Evolutionary conservation across 2,329 filamentous ascomycete species (phyloP).

Genomic region (Paecilomyces sp.): DNA sequence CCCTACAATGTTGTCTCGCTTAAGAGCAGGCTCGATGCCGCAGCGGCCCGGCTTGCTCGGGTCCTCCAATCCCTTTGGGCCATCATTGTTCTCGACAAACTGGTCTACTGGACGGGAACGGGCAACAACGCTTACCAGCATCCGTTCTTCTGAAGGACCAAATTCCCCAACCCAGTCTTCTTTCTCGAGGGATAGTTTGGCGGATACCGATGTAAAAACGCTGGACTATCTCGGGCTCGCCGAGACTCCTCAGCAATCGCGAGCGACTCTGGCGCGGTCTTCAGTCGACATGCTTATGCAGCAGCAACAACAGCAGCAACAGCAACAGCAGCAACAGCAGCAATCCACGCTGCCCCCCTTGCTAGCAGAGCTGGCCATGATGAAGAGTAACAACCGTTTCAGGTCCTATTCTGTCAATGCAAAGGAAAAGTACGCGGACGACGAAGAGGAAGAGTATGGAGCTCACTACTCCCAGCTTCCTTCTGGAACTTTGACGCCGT

Average conservation of each 20-base stretch:
- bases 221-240: constrained; percentile 92
- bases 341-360: constrained; percentile 51
- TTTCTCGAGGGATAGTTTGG: constrained; percentile 76
- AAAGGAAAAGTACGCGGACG: constrained; percentile 91
- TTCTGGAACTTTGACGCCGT: constrained; percentile 54
- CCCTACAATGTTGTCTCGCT: constrained; percentile 71
- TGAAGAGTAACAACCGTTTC: constrained; percentile 79
- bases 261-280: constrained; percentile 63
- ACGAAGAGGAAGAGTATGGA: constrained; percentile 73
- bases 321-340: constrained; percentile 34
- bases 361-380: constrained; percentile 66
- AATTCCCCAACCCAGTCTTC: constrained; percentile 81
- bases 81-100: constrained; percentile 77
- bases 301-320: constrained; percentile 45
- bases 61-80: constrained; percentile 65
- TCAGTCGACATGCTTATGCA: constrained; percentile 44
- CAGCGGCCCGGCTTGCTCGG: constrained; percentile 67
- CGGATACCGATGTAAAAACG: constrained; percentile 84
- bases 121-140: constrained; percentile 81
- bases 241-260: constrained; percentile 78
- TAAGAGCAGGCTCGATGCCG: constrained; percentile 90
- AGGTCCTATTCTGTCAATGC: constrained; percentile 98
- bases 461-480: constrained; percentile 49
- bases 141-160: constrained; percentile 78
- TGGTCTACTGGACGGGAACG: constrained; percentile 78